These are phyloP conservation scores for Aspergillus sojae DNA, from an alignment of 2,329 filamentous ascomycete genomes.

Conservation along the genomic window DNA sequence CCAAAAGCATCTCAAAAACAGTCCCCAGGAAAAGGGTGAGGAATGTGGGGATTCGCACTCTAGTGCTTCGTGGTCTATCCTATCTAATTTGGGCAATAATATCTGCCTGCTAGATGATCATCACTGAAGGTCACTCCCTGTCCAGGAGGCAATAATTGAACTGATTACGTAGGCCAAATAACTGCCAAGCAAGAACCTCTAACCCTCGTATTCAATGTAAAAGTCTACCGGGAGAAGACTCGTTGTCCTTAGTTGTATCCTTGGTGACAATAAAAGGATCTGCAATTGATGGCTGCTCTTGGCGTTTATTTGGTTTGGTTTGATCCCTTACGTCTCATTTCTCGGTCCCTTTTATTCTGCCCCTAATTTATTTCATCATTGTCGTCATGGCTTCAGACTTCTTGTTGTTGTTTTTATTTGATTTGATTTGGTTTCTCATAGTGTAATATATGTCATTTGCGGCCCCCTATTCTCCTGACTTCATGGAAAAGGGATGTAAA, in stretches of 20 bases:
- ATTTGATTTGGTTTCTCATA: not conserved
- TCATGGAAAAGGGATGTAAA: not conserved
- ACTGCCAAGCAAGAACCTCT: constrained; percentile 18
- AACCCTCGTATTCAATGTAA: not conserved
- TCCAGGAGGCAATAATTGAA: constrained; percentile 17
- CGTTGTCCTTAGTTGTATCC: not conserved
- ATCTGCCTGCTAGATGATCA: not conserved
- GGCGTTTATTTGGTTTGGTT: not conserved
- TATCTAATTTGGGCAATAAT: not conserved
- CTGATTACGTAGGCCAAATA: constrained; percentile 14
- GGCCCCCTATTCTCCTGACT: not conserved
- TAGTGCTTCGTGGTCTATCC: not conserved
- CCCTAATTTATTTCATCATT: not conserved
- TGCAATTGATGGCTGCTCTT: not conserved
- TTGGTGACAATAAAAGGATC: not conserved
- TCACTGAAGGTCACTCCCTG: not conserved
- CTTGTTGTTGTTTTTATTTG: not conserved
- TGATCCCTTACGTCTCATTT: not conserved
- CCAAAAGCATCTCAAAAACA: not conserved
- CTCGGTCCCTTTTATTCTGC: not conserved
- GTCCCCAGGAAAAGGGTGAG: not conserved
- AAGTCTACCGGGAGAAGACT: not conserved
- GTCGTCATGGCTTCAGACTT: not conserved
- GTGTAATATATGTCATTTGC: not conserved
- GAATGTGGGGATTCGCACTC: not conserved